These are phyloP conservation scores for Penicillium sp. DNA, from an alignment of 2,329 filamentous ascomycete genomes.

Conservation along the genomic window DNA sequence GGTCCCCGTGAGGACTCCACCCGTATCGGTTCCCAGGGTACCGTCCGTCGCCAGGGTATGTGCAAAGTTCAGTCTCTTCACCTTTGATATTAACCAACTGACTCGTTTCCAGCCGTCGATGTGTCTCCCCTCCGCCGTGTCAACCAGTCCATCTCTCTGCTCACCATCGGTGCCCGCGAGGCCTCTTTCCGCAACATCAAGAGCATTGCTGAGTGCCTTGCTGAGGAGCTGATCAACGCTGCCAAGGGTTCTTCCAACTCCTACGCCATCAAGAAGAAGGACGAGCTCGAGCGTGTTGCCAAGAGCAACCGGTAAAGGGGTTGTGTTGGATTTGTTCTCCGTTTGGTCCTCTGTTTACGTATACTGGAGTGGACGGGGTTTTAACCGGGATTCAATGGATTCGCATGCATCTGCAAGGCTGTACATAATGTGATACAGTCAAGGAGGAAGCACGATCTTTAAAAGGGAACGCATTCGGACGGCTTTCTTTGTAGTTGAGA, in stretches of 20 bases:
- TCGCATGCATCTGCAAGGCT: conserved; percentile 44
- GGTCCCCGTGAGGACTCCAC: conserved; percentile 99
- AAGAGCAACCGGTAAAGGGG: conserved; percentile 98
- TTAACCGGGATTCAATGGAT: conserved; percentile 43
- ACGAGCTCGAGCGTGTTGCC: conserved; percentile 99
- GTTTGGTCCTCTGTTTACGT: conserved; percentile 42
- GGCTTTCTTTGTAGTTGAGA: conserved; percentile 45
- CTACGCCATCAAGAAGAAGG: conserved; percentile 99
- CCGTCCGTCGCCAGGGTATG: conserved; percentile 83
- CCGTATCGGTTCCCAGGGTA: conserved; percentile 98
- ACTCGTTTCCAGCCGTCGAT: conserved; percentile 72
- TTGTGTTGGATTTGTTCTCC: conserved; percentile 40
- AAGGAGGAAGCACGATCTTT: conserved; percentile 39
- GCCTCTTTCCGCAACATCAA: conserved; percentile 99
- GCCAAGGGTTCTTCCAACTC: conserved; percentile 99
- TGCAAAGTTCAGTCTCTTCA: background rate
- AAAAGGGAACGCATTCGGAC: conserved; percentile 39
- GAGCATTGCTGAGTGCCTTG: conserved; percentile 98
- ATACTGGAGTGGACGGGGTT: conserved; percentile 43
- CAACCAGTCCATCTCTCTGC: conserved; percentile 99
- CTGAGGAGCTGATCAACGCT: conserved; percentile 99
- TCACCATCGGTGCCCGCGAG: conserved; percentile 98
- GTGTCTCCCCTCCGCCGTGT: conserved; percentile 98
- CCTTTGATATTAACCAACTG: background rate
- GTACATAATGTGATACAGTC: conserved; percentile 41